Evolutionary conservation across 208 protist species (phyloP), one percentile per base, ranked within the genome.

Genomic region (Porcisia hertigi): DNA sequence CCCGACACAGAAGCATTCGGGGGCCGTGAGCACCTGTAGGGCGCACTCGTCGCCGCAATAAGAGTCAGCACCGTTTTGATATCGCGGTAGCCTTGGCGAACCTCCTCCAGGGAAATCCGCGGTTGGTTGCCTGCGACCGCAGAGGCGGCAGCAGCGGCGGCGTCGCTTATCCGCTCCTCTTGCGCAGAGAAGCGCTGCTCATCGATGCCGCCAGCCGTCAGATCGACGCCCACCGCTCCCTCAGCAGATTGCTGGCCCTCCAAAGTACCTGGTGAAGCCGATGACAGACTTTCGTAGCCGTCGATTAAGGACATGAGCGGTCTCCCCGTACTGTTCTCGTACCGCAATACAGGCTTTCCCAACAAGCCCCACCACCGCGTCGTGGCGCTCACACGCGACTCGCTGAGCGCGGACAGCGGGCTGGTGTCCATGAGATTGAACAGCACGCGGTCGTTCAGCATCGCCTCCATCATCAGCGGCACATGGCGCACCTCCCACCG

Each of bases 401-500:
- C 86, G 23, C 83, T 85, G 69, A 94, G 85, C 34, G 60, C 62
- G 12, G 76, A 53, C 30, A 85, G 76, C 23, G 86, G 87, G 55
- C 86, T 82, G 55, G 82, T 71, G 67, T 88, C 87, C 71, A 94
- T 84, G 52, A 86, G 63, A 53, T 82, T 77, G 66, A 93, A 91
- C 60, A 94, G 84, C n/a, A 77, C 85, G 16, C 86, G 81, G 69
- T 95, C 88, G 73, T 86, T 45, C 45, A 95, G 81, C 80, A 96
- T 90, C 34, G 77, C 80, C 11, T 62, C 49, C 73, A 94, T 91
- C 8, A 95, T 77, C 11, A 52, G 20, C 53, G 84, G 84, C 70
- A 86, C 83, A 43, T 82, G 64, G 34, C n/a, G 36, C 69, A 90
- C 74, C 41, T 66, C 70, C 73, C 84, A 77, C 30, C 65, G 72